Conservation (phyloP, 1,284 basidiomycete genomes). For the Moniliophthora roreri region DNA sequence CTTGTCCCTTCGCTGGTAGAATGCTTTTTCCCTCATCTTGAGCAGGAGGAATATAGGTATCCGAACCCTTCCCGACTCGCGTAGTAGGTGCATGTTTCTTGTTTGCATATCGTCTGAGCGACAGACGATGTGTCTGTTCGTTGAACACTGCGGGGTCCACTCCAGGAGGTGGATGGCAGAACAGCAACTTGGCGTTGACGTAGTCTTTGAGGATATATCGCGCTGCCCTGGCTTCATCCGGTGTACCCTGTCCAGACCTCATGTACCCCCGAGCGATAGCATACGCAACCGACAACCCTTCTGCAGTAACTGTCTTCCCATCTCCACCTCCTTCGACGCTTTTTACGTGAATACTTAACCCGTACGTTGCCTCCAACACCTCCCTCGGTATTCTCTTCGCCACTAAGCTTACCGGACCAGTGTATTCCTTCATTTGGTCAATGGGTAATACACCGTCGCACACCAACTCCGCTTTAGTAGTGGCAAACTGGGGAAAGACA, state of each 20-base stretch:
- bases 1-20: slow-evolving; percentile 33
- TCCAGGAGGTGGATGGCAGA: slow-evolving; percentile 84
- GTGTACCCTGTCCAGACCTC: slow-evolving; percentile 94
- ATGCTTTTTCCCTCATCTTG: slow-evolving; percentile 22
- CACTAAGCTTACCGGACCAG: slow-evolving; percentile 83
- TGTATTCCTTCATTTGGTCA: slow-evolving; percentile 96
- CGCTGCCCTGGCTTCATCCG: slow-evolving; percentile 94
- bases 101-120: slow-evolving; percentile 56
- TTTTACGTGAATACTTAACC: slow-evolving; percentile 73
- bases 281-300: slow-evolving; percentile 87
- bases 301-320: slow-evolving; percentile 68
- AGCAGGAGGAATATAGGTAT: slow-evolving; percentile 68
- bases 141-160: slow-evolving; percentile 79
- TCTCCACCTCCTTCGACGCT: slow-evolving; percentile 85
- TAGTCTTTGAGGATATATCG: slow-evolving; percentile 97
- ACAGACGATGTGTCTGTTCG: slow-evolving; percentile 62
- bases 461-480: slow-evolving; percentile 92
- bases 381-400: slow-evolving; percentile 80
- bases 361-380: slow-evolving; percentile 91
- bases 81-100: slow-evolving; percentile 87
- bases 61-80: slow-evolving; percentile 78
- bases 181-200: slow-evolving; percentile 92
- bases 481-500: slow-evolving; percentile 98
- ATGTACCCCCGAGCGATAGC: slow-evolving; percentile 94
- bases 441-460: slow-evolving; percentile 98